These are phyloP conservation scores for Hyaloperonospora brassicae DNA, from an alignment of 352 stramenopile species.

Conservation along the genomic window DNA sequence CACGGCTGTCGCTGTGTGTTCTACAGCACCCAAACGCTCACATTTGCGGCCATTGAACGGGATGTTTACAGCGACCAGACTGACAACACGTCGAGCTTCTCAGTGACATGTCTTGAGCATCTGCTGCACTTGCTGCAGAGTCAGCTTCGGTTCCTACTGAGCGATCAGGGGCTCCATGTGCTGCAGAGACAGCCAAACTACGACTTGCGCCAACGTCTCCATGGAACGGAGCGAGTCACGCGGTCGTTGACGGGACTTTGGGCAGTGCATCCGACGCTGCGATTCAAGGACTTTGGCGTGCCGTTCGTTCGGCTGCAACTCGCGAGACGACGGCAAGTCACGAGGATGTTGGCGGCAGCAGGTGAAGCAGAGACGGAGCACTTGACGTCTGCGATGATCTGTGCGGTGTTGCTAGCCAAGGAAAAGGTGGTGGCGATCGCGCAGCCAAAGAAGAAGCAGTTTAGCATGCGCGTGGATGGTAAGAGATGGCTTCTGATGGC, in stretches of 20 bases:
- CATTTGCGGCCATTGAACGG: conserved; percentile 45
- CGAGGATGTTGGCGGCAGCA: conserved; percentile 40
- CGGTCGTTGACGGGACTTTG: conserved; percentile 36
- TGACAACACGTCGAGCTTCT: conserved; percentile 9
- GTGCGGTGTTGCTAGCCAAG: conserved; percentile 40
- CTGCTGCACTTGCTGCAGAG: conserved; percentile 36
- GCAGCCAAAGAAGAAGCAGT: conserved; percentile 57
- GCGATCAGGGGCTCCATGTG: conserved; percentile 48
- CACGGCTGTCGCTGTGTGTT: conserved; percentile 39
- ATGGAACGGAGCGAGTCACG: conserved; percentile 49
- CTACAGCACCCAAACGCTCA: conserved; percentile 38
- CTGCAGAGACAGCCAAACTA: conserved; percentile 51
- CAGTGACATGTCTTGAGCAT: not conserved
- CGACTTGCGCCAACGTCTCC: conserved; percentile 62
- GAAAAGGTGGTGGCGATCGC: conserved; percentile 47
- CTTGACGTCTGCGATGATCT: conserved; percentile 40
- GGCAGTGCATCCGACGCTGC: conserved; percentile 26
- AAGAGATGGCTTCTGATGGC: too few species aligned
- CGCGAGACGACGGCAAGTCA: conserved; percentile 34
- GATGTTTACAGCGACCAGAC: conserved; percentile 3
- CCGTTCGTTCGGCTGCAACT: conserved; percentile 42
- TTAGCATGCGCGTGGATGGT: conserved; percentile 59
- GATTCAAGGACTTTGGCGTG: conserved; percentile 42
- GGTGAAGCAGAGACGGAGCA: conserved; percentile 26
- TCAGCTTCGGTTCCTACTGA: conserved; percentile 61